Base-by-base conservation (phyloP, 192 early-diverging fungal species). In the Paraglomus brasilianum region DNA sequence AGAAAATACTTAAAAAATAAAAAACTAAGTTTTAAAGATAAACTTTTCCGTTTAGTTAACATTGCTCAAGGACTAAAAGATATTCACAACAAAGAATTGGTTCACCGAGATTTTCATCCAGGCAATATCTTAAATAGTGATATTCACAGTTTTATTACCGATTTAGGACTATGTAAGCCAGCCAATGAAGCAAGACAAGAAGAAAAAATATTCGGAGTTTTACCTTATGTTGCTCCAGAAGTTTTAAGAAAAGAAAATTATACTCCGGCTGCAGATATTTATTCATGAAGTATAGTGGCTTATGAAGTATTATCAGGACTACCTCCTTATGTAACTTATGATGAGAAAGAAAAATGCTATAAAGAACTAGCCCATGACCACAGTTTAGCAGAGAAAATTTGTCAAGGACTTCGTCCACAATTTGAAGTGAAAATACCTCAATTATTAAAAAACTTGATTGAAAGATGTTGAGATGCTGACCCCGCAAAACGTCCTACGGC, bases 241-340 rank as follows among this genome's bases (percentile, higher is more conserved):
- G 48, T 66, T 9, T 66, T 66, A 51, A 24, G 64, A 38, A 49
- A 49, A 40, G n/a, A 19, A 8, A 4, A 38, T 11, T 66, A 66
- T 43, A 41, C 36, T 8, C 48, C 36, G 24, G 21, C 47, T 14
- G 30, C 64, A 24, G 78, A 81, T 50, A 71, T 81, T 22, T 81
- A 81, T 60, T 76, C 74, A 73, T 58, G 78, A 0, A 76, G 79
- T 0, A 72, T 81, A 45, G 73, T 81, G 11, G 74, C 78, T 68
- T 81, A 77, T 76, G 76, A 81, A 42, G 73, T 81, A 19, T 78
- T 77, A 1, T 78, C 77, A 1, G 75, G 75, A 9, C 61, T 71
- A 17, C 73, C 77, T 46, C 79, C 79, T 0, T 79, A 74, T 42
- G 66, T 30, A 30, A 3, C 3, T 30, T 30, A 30, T 30, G 30